Conservation (phyloP, 371 early-diverging fungal genomes). For the Apophysomyces elegans region DNA sequence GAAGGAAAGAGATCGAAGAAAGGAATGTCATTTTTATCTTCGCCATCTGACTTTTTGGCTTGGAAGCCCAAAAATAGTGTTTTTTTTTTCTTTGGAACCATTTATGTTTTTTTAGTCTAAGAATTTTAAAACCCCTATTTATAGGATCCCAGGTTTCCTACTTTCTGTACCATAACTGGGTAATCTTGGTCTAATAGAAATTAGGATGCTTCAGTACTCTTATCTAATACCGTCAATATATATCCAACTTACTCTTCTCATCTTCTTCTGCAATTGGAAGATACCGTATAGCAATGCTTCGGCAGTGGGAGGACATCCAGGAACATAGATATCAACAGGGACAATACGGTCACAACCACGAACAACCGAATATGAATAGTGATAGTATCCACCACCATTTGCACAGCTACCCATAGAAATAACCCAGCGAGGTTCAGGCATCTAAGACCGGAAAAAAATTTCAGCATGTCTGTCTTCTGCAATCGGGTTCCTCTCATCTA, state of each 20-base stretch:
- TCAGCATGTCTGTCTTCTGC: neutral
- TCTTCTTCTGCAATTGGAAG: conserved; percentile 97
- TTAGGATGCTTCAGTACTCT: neutral
- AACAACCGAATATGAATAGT: conserved; percentile 96
- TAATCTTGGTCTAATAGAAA: conserved; percentile 49
- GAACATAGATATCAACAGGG: conserved; percentile 96
- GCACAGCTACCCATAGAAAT: conserved; percentile 98
- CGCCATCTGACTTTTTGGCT: conserved; percentile 5
- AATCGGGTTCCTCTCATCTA: conserved; percentile 2
- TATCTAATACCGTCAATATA: neutral
- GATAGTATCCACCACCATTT: conserved; percentile 99
- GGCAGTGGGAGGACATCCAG: conserved; percentile 98
- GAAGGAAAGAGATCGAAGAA: conserved; percentile 9
- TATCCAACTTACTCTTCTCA: conserved; percentile 64
- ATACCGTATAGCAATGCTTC: conserved; percentile 97
- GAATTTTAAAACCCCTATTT: conserved; percentile 10
- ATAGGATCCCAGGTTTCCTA: conserved; percentile 24
- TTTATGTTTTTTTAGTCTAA: neutral
- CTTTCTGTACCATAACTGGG: conserved; percentile 64
- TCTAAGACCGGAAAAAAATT: conserved; percentile 42
- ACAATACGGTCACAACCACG: conserved; percentile 96
- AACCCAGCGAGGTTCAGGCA: conserved; percentile 98
- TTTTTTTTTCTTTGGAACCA: conserved; percentile 6
- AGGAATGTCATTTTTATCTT: conserved; percentile 4
- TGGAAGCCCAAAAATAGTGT: conserved; percentile 6